Percentiles rank a stretch among this genome's conserved stretches.
phyloP scores from a whole-genome alignment of 768 basidiomycete species.

The Termitomyces heimii region DNA sequence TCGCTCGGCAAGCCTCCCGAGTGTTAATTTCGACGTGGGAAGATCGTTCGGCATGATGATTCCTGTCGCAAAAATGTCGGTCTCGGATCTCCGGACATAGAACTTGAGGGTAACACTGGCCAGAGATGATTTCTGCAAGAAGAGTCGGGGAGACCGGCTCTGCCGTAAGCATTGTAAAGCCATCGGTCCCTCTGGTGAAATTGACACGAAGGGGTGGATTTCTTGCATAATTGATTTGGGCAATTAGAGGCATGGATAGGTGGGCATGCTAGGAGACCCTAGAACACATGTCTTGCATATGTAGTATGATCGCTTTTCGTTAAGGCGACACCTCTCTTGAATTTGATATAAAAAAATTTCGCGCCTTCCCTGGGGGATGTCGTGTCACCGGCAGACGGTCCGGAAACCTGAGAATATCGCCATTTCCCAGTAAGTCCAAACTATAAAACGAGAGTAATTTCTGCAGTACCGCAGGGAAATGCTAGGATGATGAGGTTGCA shows the following conservation, averaged over 20 bases:
- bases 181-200: not conserved
- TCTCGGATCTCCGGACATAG: conserved; percentile 10
- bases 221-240: not conserved
- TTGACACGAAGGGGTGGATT: not conserved
- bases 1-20: not conserved
- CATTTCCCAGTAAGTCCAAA: not conserved
- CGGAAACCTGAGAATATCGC: conserved; percentile 8
- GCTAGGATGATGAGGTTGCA: not conserved
- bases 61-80: conserved; percentile 8
- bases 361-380: too few species aligned
- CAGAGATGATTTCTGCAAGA: not conserved
- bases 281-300: not conserved
- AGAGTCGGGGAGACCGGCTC: not conserved
- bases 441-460: not conserved
- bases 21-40: not conserved
- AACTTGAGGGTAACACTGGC: not conserved
- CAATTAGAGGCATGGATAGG: not conserved
- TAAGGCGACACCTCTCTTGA: not conserved
- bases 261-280: not conserved
- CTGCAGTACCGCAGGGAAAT: not conserved
- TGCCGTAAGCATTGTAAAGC: not conserved
- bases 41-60: not conserved
- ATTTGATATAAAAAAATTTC: not conserved
- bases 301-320: not conserved
- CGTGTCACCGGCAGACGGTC: not conserved